Conservation (phyloP, 768 basidiomycete genomes). For the Boletellus ananas region DNA sequence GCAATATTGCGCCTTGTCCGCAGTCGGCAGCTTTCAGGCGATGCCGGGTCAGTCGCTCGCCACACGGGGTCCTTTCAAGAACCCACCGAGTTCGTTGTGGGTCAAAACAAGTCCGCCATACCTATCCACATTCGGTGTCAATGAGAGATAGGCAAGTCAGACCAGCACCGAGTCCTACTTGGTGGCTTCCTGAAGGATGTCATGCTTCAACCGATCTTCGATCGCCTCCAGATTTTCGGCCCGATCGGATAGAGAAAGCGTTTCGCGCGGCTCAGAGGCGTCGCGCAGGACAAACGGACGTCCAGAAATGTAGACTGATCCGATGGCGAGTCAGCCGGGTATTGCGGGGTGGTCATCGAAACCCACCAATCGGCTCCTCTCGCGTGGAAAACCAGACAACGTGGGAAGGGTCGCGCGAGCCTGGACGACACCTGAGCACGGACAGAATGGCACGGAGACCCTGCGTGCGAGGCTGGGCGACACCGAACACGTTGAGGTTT, state of each 20-base stretch:
- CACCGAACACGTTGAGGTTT: constrained; percentile 88
- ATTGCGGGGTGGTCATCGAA: not conserved
- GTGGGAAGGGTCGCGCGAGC: constrained; percentile 57
- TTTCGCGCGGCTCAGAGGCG: constrained; percentile 75
- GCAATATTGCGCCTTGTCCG: constrained; percentile 78
- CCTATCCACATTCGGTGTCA: constrained; percentile 35
- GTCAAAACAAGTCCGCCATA: constrained; percentile 90
- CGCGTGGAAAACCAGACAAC: constrained; percentile 96
- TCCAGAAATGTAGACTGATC: constrained; percentile 75
- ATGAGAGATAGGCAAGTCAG: not conserved
- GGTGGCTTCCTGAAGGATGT: constrained; percentile 82
- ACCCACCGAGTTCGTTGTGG: constrained; percentile 85
- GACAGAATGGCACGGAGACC: constrained; percentile 89
- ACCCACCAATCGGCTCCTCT: constrained; percentile 89
- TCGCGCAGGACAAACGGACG: constrained; percentile 92
- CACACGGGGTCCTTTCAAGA: not conserved
- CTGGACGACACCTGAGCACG: constrained; percentile 71
- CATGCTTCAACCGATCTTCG: constrained; percentile 81
- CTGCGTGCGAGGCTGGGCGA: constrained; percentile 90
- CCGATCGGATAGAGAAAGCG: constrained; percentile 81
- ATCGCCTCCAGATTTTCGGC: constrained; percentile 94
- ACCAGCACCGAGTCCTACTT: constrained; percentile 39
- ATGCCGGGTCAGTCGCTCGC: constrained; percentile 3
- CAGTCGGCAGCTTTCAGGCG: constrained; percentile 42
- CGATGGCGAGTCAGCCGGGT: not conserved